Base-by-base conservation (phyloP, 75 land plant species). In the Sequoia sempervirens region DNA sequence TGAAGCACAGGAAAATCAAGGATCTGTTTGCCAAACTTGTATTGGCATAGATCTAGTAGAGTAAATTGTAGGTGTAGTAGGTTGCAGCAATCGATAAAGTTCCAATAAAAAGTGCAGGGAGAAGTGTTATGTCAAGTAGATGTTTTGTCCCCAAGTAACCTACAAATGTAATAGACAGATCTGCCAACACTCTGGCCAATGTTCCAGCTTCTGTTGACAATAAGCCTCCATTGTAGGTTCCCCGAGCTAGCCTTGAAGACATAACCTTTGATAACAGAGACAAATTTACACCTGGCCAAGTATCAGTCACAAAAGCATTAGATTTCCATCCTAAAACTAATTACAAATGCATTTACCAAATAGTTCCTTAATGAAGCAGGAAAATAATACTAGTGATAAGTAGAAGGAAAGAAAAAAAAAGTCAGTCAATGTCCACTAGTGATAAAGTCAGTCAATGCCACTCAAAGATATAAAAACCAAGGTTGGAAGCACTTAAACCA, bases 161-260 rank as follows among this genome's bases (percentile, higher is more conserved):
- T 26, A 91, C 89, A 81, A 92, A 72, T 28, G 97, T 95, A 69
- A 95, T 95, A 5, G 97, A 90, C 4, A 80, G 89, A 86, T 95
- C 97, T 45, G 97, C 91, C 30, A 90, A 74, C 13, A 95, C 97
- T 28, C 97, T 90, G 30, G 96, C 97, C 46, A 95, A 64, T 23
- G 97, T 95, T 47, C 97, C 97, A 10, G 97, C 97, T 82, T 95
- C 93, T 20, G 97, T 95, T 46, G 97, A 95, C 17, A 95, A 89
- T 28, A 95, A 84, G 5, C 97, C 97, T 26, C 94, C 96, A 84
- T 95, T 95, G 86, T 88, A 95, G 30, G 97, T 95, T 36, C 97
- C 97, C 5, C 94, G 90, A 10, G 97, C 89, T 64, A 95, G 88
- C 82, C 96, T 82, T 8, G 96, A 95, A 23, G 97, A 92, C 96